Evolutionary conservation across 73 alveolate species (phyloP).

Genomic region (Loxodes magnus): DNA sequence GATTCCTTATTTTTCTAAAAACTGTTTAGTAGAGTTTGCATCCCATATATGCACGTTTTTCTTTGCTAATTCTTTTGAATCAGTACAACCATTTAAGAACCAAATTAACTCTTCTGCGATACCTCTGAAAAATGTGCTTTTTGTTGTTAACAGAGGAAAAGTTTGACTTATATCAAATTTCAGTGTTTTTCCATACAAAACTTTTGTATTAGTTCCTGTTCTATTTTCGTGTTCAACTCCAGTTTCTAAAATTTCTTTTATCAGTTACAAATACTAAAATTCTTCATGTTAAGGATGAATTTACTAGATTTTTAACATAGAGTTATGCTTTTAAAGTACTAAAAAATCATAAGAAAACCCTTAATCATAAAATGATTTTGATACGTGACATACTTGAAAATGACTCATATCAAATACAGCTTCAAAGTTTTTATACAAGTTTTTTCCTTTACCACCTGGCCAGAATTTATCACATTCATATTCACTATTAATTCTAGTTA

Average conservation of each 20-base stretch:
- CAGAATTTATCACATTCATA: constrained; percentile 33
- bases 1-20: constrained; percentile 71
- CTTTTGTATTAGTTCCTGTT: constrained; percentile 74
- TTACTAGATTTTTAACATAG: not conserved
- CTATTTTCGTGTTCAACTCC: constrained; percentile 51
- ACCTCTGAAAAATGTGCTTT: constrained; percentile 89
- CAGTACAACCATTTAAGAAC: constrained; percentile 85
- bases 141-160: constrained; percentile 93
- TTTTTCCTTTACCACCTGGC: constrained; percentile 11
- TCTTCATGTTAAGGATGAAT: constrained; percentile 44
- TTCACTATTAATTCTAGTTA: constrained; percentile 45
- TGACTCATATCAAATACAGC: too few species aligned
- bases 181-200: constrained; percentile 77
- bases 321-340: not conserved
- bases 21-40: constrained; percentile 88
- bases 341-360: constrained; percentile 1
- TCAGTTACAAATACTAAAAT: constrained; percentile 39
- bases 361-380: not conserved
- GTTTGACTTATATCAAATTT: constrained; percentile 67
- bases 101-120: constrained; percentile 90
- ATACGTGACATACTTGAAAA: not conserved
- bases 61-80: constrained; percentile 64
- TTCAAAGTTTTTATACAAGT: constrained; percentile 10
- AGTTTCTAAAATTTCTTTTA: constrained; percentile 49
- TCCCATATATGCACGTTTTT: constrained; percentile 90